Base-by-base conservation (phyloP, 768 basidiomycete genomes). In the Aureoboletus auriporus region DNA sequence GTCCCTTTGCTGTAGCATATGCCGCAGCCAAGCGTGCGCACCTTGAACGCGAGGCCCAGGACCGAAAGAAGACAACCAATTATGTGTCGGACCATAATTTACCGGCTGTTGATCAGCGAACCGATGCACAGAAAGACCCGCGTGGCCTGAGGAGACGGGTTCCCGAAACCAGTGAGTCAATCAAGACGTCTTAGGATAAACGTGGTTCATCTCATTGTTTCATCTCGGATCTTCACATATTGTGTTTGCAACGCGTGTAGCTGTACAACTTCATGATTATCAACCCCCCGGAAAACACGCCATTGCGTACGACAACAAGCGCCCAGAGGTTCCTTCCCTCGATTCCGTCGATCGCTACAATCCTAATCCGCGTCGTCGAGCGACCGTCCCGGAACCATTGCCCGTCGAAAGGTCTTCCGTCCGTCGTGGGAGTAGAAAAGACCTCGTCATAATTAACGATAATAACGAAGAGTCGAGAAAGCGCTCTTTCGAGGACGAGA, bases 1-100 rank as follows among this genome's bases (percentile, higher is more conserved):
- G 89, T 29, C 87, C 89, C 11, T 92, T 92, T 75, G 86, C 86
- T 64, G 86, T 91, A 54, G 90, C 89, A n/a, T 89, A 87, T 67
- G 79, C 87, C 55, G 86, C 85, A 49, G 84, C 81, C 34, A 69
- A 75, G 52, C 74, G 74, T 46, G 70, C 76, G 39, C 76, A 78
- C 52, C 74, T 79, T 58, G 79, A 85, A 58, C 68, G 66, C 46
- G 70, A 77, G 56, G 75, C 73, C 44, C 69, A 70, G 42, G 65
- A 70, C 64, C 55, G 67, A 62, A 61, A 70, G 68, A 63, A 62
- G 51, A 49, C 46, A 28, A 48, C 50, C 57, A 60, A 57, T 60
- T 57, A 53, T 48, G 49, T 54, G 44, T 59, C 63, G 44, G 56
- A 57, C 46, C 54, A 61, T 46, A 57, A 47, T 53, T 42, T 39